A percentile compares a stretch with the other conserved stretches of the same genome.
phyloP scores from a whole-genome alignment of 805 yeast genomes.

The Starmerella khaoyaiensis region DNA sequence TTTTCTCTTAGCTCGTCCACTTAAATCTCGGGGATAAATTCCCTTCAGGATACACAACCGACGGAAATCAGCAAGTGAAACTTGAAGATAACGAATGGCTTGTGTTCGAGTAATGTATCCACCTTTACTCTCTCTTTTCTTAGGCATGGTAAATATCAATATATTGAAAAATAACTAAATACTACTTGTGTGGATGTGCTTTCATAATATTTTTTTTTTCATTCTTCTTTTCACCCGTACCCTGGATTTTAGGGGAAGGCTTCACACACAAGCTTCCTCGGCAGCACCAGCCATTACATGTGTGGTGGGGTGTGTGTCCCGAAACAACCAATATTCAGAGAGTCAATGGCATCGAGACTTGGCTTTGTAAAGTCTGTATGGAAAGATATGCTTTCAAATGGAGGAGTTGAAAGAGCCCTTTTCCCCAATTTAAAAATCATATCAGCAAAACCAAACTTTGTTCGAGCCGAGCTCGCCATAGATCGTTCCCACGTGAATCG shows the following conservation, averaged over 20 bases:
- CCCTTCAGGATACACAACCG: conserved; percentile 96
- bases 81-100: conserved; percentile 82
- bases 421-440: conserved; percentile 20
- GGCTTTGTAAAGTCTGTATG: conserved; percentile 21
- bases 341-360: conserved; percentile 12
- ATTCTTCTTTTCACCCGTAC: conserved; percentile 2
- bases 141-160: conserved; percentile 9
- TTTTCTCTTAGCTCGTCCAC: conserved; percentile 88
- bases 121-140: conserved; percentile 19
- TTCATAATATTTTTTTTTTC: conserved; percentile 9
- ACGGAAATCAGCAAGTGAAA: conserved; percentile 84
- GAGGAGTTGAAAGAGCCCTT: conserved; percentile 21
- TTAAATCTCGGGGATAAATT: conserved; percentile 71
- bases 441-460: conserved; percentile 27
- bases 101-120: conserved; percentile 81
- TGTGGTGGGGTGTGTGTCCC: too few species aligned
- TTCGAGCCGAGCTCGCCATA: conserved; percentile 25
- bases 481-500: conserved; percentile 31
- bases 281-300: neutral
- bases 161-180: conserved; percentile 1
- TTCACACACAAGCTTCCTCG: neutral
- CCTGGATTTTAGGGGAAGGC: neutral
- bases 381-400: conserved; percentile 20
- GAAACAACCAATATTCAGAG: too few species aligned
- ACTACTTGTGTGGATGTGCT: neutral